A percentile compares a stretch with the other conserved stretches of the same genome.
These are phyloP conservation scores for Aethionema arabicum DNA, from an alignment of 345 rosid genomes.

Conservation along the genomic window DNA sequence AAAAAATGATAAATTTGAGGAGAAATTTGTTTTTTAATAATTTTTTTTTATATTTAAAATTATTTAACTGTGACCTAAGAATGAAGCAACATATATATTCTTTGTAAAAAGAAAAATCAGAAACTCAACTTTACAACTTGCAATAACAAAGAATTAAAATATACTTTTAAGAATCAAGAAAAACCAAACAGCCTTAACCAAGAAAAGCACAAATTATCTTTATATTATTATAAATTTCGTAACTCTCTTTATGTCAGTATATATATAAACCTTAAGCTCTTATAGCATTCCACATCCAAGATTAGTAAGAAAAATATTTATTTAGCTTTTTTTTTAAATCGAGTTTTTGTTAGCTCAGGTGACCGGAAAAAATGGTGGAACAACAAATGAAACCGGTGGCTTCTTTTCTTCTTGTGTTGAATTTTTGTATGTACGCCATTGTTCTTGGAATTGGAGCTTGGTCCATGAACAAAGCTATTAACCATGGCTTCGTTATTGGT, in stretches of 20 bases:
- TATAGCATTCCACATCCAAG: constrained; percentile 10
- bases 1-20: too few relatives aligned
- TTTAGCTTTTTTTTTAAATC: neutral
- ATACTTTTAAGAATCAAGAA: constrained; percentile 32
- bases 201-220: constrained; percentile 57
- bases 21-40: too few relatives aligned
- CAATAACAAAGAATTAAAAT: constrained; percentile 10
- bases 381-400: constrained; percentile 56
- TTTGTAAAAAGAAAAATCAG: constrained; percentile 3
- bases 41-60: neutral
- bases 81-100: constrained; percentile 35
- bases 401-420: constrained; percentile 56
- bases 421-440: constrained; percentile 71
- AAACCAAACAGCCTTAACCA: constrained; percentile 51
- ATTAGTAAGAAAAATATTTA: constrained; percentile 9
- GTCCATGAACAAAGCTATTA: constrained; percentile 78
- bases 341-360: neutral
- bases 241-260: constrained; percentile 20
- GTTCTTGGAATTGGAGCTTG: constrained; percentile 79
- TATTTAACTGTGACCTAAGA: constrained; percentile 28
- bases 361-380: constrained; percentile 44
- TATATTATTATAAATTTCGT: too few relatives aligned
- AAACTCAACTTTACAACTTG: constrained; percentile 32
- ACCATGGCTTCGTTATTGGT: constrained; percentile 86
- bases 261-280: constrained; percentile 30